phyloP scores from a whole-genome alignment of 1,139 yeast species.

The Debaryomyces psychrophilus region DNA sequence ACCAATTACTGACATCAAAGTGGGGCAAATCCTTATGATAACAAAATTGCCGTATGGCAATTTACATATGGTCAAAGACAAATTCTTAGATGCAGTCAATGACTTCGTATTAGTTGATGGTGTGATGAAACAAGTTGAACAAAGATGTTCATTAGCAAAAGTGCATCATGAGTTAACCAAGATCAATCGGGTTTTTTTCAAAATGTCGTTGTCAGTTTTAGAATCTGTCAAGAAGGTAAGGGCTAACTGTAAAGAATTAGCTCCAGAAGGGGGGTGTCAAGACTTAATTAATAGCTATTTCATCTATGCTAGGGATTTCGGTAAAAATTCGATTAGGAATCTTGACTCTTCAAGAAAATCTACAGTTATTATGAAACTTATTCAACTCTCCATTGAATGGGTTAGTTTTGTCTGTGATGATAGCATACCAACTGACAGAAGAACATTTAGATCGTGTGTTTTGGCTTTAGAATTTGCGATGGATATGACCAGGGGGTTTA shows the following conservation, averaged over 20 bases:
- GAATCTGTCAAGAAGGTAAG: slow-evolving; percentile 64
- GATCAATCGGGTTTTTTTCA: slow-evolving; percentile 68
- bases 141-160: slow-evolving; percentile 69
- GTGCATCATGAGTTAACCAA: slow-evolving; percentile 76
- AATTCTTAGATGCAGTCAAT: slow-evolving; percentile 55
- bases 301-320: slow-evolving; percentile 81
- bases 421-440: slow-evolving; percentile 88
- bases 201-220: slow-evolving; percentile 68
- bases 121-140: slow-evolving; percentile 48
- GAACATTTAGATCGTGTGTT: slow-evolving; percentile 95
- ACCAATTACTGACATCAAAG: slow-evolving; percentile 54
- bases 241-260: slow-evolving; percentile 38
- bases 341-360: slow-evolving; percentile 71
- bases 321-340: slow-evolving; percentile 68
- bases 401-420: slow-evolving; percentile 91
- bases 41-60: slow-evolving; percentile 49
- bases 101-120: slow-evolving; percentile 54
- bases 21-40: slow-evolving; percentile 73
- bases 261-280: slow-evolving; percentile 62
- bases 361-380: slow-evolving; percentile 69
- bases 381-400: slow-evolving; percentile 86
- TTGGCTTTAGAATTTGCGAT: slow-evolving; percentile 93
- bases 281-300: slow-evolving; percentile 79
- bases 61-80: slow-evolving; percentile 40
- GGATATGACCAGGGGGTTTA: slow-evolving; percentile 92